Base-by-base conservation (phyloP, 257 asterid genomes). In the Penstemon eatonii region DNA sequence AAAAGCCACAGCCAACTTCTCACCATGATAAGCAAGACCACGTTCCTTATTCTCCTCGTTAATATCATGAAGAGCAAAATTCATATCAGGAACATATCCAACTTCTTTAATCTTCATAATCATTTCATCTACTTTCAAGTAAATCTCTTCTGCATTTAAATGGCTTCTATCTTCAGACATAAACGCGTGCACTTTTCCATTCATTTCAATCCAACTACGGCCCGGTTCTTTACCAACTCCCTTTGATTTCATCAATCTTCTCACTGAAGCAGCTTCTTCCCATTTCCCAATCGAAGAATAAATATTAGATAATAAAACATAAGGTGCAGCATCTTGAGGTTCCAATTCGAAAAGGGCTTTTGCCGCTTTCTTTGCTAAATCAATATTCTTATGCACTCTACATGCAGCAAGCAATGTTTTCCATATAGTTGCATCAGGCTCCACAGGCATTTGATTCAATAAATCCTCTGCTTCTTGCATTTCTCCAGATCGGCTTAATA, bases 1-100 rank as follows among this genome's bases (percentile, higher is more conserved):
- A 19, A 82, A 89, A 10, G 95, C 95, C 65, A 89, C 79, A 1
- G 96, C 95, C 86, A 89, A 52, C 82, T 91, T 91, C 83, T 91
- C 96, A 18, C 95, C 78, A 47, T 89, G 97, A 76, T 80, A 80
- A n/a, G 84, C 84, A 12, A 91, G 90, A 12, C 79, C 81, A 5
- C 19, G 60, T 33, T 47, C 82, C 75, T 85, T 86, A 0, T 77
- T 83, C 78, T 92, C 96, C 45, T 92, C 96, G 38, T 84, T 81
- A 36, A 89, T 57, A 60, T 92, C 96, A 66, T 80, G 98, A 59
- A 92, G 90, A 9, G 90, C 79, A 61, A 81, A 83, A 10, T 47
- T 82, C 80, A 68, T 60, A 62, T 91, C 96, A 0, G 96, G 90
- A 13, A 77, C 81, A 60, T 87, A 91, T 45, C 96, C 98, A 8